These are phyloP conservation scores for Proliferodiscus dingleyae DNA, from an alignment of 2,329 filamentous ascomycete species.

Conservation along the genomic window DNA sequence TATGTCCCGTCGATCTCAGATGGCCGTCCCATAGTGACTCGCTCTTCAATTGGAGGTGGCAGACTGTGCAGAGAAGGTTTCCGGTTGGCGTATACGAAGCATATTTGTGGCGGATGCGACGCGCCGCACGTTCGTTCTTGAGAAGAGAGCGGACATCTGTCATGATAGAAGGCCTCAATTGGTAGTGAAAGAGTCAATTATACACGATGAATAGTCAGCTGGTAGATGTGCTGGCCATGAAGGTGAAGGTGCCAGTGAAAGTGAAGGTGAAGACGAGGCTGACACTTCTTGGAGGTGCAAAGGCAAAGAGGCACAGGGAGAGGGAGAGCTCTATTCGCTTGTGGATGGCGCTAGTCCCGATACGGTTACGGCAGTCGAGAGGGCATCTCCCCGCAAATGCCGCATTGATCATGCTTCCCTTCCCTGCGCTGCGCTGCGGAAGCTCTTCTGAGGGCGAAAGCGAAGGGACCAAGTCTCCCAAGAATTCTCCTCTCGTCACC, in stretches of 20 bases:
- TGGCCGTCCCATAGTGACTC: conserved; percentile 66
- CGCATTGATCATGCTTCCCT: too few relatives aligned
- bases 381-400: too few relatives aligned
- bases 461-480: not conserved
- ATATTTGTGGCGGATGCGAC: conserved; percentile 66
- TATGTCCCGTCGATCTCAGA: conserved; percentile 42
- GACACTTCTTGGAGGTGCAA: too few relatives aligned
- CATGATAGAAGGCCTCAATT: conserved; percentile 46
- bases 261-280: too few relatives aligned
- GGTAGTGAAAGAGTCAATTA: not conserved
- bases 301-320: too few relatives aligned
- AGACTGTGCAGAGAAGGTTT: conserved; percentile 63
- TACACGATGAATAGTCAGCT: not conserved
- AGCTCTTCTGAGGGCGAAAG: too few relatives aligned
- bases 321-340: too few relatives aligned
- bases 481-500: conserved; percentile 7
- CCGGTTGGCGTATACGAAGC: conserved; percentile 64
- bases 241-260: too few relatives aligned
- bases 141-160: conserved; percentile 75
- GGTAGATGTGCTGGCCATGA: too few relatives aligned
- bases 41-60: conserved; percentile 58
- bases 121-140: conserved; percentile 69
- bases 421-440: too few relatives aligned
- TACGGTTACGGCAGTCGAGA: too few relatives aligned
- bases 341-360: too few relatives aligned